Evolutionary conservation across 1,284 basidiomycete genomes (phyloP).

Genomic region (Trametes sp.): DNA sequence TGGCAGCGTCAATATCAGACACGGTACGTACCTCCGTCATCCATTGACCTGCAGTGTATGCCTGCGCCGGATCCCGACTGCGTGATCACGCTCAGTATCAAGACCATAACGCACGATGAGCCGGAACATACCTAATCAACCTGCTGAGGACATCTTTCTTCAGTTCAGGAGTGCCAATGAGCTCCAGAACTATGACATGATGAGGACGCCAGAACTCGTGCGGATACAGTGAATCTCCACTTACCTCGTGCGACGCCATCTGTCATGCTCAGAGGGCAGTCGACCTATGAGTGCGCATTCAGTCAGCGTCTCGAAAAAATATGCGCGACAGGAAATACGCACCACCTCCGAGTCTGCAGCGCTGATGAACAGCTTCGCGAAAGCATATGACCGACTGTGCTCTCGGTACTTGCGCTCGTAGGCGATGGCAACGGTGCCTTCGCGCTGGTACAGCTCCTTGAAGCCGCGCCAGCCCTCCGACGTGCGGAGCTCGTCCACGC

Average conservation of each 20-base stretch:
- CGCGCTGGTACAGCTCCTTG: slow-evolving; percentile 71
- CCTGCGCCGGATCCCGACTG: slow-evolving; percentile 67
- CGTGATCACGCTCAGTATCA: slow-evolving; percentile 2
- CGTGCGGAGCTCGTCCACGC: slow-evolving; percentile 69
- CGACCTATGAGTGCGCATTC: slow-evolving; percentile 49
- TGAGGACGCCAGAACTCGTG: background rate
- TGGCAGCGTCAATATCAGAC: background rate
- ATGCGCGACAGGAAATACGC: slow-evolving; percentile 27
- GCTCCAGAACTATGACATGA: slow-evolving; percentile 60
- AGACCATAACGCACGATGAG: background rate
- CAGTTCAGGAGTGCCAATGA: slow-evolving; percentile 66
- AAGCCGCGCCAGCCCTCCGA: slow-evolving; percentile 77
- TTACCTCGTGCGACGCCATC: slow-evolving; percentile 73
- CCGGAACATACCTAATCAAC: slow-evolving; percentile 58
- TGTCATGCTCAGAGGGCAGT: slow-evolving; percentile 81
- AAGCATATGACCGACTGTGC: slow-evolving; percentile 65
- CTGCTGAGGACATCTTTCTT: slow-evolving; percentile 63
- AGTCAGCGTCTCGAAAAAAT: background rate
- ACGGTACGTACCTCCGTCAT: slow-evolving; percentile 70
- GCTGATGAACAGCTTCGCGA: slow-evolving; percentile 69
- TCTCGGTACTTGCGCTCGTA: slow-evolving; percentile 67
- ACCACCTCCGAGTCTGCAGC: slow-evolving; percentile 70
- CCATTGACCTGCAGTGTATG: slow-evolving; percentile 85
- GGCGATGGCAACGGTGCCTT: slow-evolving; percentile 72
- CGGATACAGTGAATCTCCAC: slow-evolving; percentile 3